Conservation (phyloP, 1,284 basidiomycete species). For the Trametes pubescens region DNA sequence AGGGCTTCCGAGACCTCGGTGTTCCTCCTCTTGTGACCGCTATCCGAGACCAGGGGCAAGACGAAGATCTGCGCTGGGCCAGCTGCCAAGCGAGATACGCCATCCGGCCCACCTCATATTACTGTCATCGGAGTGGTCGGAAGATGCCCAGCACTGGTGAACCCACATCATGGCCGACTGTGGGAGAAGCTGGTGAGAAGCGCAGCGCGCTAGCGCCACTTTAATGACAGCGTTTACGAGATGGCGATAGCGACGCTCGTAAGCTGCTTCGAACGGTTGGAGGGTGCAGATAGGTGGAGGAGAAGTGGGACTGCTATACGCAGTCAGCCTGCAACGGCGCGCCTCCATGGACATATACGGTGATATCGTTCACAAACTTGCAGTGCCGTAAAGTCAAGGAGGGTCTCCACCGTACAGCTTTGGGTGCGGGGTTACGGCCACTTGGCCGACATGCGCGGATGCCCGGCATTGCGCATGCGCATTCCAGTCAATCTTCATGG, state of each 20-base stretch:
- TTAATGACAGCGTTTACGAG: slow-evolving; percentile 9
- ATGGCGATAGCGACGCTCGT: neutral
- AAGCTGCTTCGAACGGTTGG: slow-evolving; percentile 2
- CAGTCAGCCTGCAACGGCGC: slow-evolving; percentile 1
- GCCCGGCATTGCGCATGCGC: neutral
- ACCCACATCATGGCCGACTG: slow-evolving; percentile 1
- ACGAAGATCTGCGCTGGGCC: neutral
- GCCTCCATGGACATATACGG: slow-evolving; percentile 7
- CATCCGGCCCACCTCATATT: neutral
- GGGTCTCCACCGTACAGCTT: neutral
- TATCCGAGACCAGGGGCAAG: neutral
- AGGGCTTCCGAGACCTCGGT: slow-evolving; percentile 11
- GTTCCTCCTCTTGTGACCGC: neutral
- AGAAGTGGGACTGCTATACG: slow-evolving; percentile 15
- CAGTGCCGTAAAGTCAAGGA: neutral
- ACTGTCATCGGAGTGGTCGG: neutral
- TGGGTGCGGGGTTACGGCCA: neutral
- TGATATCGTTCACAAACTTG: slow-evolving; percentile 6
- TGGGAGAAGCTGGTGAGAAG: slow-evolving; percentile 11
- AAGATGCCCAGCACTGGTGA: neutral
- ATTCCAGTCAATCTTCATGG: neutral
- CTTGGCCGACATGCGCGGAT: neutral
- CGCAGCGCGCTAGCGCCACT: slow-evolving; percentile 7
- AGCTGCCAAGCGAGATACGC: neutral
- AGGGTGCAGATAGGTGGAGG: neutral